A percentile compares a stretch with the other conserved stretches of the same genome.
Conservation (phyloP, 78 protist genomes). For the Speleostelium caveatum region DNA sequence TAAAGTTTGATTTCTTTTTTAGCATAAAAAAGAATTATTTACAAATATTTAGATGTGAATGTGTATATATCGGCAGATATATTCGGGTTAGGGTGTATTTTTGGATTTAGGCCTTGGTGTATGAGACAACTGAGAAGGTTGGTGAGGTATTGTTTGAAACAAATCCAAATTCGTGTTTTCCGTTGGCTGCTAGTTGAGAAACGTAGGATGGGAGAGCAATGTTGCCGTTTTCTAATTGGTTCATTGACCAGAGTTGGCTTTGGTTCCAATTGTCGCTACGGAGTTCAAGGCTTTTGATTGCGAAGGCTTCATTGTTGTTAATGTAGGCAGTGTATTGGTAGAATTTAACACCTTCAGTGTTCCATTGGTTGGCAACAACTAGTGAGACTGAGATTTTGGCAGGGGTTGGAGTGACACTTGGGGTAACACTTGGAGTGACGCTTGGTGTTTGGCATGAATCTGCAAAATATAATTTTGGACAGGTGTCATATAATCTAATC, state of each 20-base stretch:
- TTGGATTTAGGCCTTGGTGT: no score
- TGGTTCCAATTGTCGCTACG: constrained; percentile 5
- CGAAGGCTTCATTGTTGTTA: not conserved
- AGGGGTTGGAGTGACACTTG: no score
- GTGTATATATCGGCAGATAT: no score
- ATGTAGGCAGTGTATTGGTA: not conserved
- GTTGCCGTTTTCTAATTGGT: not conserved
- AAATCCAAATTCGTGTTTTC: constrained; percentile 10
- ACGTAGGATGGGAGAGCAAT: constrained; percentile 3
- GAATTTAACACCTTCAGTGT: not conserved
- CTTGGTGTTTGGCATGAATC: constrained; percentile 14
- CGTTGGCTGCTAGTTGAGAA: not conserved
- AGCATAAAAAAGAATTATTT: no score
- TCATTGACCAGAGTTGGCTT: constrained; percentile 14
- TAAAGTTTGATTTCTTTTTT: no score
- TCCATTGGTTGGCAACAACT: constrained; percentile 14
- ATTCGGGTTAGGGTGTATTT: no score
- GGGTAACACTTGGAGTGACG: not conserved
- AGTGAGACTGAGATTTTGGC: no score
- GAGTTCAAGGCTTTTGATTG: not conserved
- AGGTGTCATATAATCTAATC: constrained; percentile 1
- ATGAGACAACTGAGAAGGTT: not conserved
- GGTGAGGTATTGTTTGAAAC: not conserved
- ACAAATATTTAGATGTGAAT: no score
- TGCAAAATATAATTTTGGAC: constrained; percentile 13